Evolutionary conservation across 139 green algal genomes (phyloP), one percentile per base, ranked within the genome.

Genomic region (Picochlorum sp.): DNA sequence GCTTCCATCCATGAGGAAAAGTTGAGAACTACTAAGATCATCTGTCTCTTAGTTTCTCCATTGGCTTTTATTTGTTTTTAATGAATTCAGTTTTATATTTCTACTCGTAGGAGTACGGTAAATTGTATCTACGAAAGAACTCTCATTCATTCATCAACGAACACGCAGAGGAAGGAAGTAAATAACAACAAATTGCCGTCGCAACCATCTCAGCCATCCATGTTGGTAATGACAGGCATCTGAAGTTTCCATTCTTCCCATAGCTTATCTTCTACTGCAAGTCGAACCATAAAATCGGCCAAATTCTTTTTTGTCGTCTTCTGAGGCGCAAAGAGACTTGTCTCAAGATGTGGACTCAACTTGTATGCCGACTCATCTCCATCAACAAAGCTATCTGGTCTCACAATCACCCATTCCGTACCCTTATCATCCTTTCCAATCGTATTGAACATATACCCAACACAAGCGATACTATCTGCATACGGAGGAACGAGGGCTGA

Each of bases 341-440:
- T 54, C n/a, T 54, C 18, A 13, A 54, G 47, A 54, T 54, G 18
- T 21, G 16, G 47, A 21, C 47, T 54, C 18, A 54, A 13, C 16
- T 20, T 21, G n/a, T 54, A 54, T 21, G 16, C 10, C 2, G 18
- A 54, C 47, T 21, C 6, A 10, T 54, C 18, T 10, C 47, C 47
- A 54, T 54, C 47, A 54, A 21, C 47, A 20, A 54, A 54, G 11
- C 47, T 54, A 21, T 54, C 47, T 26, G 47, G 47, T 26, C 47
- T 20, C 18, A 54, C 47, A 24, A 21, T 13, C 16, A 54, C 47
- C 47, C 47, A 54, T 54, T 54, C 47, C 47, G 15, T 26, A 24
- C 18, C 47, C 18, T 6, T 54, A 21, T 54, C 47, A 21, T 26
- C 47, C n/a, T 26, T 54, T 20, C 47, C 47, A 21, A 54, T 54